Base-by-base conservation (phyloP, 2,329 filamentous ascomycete species). In the Xylariaceae sp. region DNA sequence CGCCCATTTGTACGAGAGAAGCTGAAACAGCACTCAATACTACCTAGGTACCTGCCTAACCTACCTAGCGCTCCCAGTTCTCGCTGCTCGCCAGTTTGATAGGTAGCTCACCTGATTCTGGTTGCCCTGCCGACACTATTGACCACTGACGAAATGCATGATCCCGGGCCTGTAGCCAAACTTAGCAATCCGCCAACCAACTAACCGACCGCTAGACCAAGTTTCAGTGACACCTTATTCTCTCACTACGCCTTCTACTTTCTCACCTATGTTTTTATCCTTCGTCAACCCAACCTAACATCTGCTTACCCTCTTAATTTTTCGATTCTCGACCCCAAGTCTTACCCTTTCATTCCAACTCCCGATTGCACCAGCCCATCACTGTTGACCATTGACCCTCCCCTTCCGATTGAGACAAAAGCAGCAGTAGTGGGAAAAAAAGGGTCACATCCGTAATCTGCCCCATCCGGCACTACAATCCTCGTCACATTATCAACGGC, bases 81-180 rank as follows among this genome's bases (percentile, higher is more conserved):
- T 30, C 23, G 23, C 23, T 41, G 37, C 37, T 13, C 8, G 37
- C 37, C 37, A 41, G 23, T 30, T 30, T 30, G 23, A 30, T 30
- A 30, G 23, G 11, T 35, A 65, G 61, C 64, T 49, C 39, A 37
- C 35, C 23, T 44, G 52, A 44, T 51, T 48, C 48, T 35, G 35
- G 69, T 71, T 71, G 67, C 69, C 67, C 56, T 66, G 68, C 63
- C 68, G 65, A 71, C 69, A 53, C 50, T 71, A 70, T 71, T 71
- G 67, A 71, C 65, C 54, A 67, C 63, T 67, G 68, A 70, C 66
- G 67, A 69, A 66, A 69, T 69, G 62, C 66, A 65, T 55, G 55
- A 55, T 55, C 58, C 58, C 49, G 63, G 52, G 54, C 58, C 57
- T 49, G 57, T 61, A 61, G 58, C 17, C 58, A 55, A 61, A 65